phyloP scores from a whole-genome alignment of 805 yeast genomes.

The Lachancea sp. region DNA sequence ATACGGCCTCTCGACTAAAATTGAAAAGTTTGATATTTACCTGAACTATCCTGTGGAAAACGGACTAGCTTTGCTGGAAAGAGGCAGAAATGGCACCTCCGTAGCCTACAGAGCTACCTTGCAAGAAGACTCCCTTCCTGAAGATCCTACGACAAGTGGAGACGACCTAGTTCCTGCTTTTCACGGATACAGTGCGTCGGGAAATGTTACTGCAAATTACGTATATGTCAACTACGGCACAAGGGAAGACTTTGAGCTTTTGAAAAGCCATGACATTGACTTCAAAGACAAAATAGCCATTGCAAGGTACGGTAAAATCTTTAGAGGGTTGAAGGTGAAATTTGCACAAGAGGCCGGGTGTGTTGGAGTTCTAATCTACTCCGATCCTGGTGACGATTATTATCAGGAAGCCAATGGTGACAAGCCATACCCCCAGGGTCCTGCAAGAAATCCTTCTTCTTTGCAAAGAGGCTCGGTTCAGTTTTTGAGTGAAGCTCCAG shows the following conservation, averaged over 20 bases:
- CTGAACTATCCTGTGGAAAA: slow-evolving; percentile 57
- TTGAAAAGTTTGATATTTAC: slow-evolving; percentile 56
- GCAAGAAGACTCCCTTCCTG: slow-evolving; percentile 46
- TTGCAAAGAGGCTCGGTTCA: slow-evolving; percentile 74
- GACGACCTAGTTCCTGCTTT: slow-evolving; percentile 59
- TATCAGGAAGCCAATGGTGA: slow-evolving; percentile 51
- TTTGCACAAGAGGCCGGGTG: slow-evolving; percentile 72
- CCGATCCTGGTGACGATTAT: slow-evolving; percentile 64
- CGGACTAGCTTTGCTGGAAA: slow-evolving; percentile 39
- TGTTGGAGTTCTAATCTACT: slow-evolving; percentile 55
- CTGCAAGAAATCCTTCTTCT: slow-evolving; percentile 68
- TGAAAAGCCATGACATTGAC: slow-evolving; percentile 43
- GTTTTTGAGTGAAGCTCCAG: slow-evolving; percentile 55
- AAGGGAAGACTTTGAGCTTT: slow-evolving; percentile 47
- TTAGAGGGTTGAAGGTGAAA: slow-evolving; percentile 69
- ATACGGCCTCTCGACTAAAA: slow-evolving; percentile 48
- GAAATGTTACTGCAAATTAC: slow-evolving; percentile 61
- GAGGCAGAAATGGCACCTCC: slow-evolving; percentile 12
- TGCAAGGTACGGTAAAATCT: slow-evolving; percentile 58
- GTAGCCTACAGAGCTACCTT: slow-evolving; percentile 47
- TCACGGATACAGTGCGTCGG: slow-evolving; percentile 70
- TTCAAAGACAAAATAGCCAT: slow-evolving; percentile 56
- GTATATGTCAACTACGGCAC: slow-evolving; percentile 69
- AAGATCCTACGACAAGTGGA: slow-evolving; percentile 40
- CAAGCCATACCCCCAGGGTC: slow-evolving; percentile 65